Percentiles rank a stretch among this genome's conserved stretches.
Conservation (phyloP, 805 yeast genomes). For the Lachancea nothofagi region DNA sequence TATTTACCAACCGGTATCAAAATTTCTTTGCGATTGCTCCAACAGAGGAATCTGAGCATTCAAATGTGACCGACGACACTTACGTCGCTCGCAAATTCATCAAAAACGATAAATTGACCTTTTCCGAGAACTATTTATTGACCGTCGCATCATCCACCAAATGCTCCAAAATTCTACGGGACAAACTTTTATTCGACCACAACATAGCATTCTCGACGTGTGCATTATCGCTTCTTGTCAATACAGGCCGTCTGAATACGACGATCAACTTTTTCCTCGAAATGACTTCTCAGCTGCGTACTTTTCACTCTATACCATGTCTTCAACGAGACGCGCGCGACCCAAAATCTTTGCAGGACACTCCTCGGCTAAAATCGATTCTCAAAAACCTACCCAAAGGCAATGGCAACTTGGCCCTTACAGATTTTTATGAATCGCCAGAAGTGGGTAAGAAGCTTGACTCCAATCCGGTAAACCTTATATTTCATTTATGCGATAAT, state of each 20-base stretch:
- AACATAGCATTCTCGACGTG: conserved; percentile 65
- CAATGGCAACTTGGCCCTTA: conserved; percentile 31
- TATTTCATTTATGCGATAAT: conserved; percentile 67
- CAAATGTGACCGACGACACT: conserved; percentile 29
- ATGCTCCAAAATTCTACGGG: conserved; percentile 77
- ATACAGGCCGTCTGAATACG: conserved; percentile 90
- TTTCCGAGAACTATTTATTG: conserved; percentile 76
- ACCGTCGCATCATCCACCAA: conserved; percentile 78
- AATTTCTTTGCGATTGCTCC: conserved; percentile 35
- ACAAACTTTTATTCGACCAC: conserved; percentile 59
- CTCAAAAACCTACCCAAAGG: conserved; percentile 45
- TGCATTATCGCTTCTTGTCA: conserved; percentile 79
- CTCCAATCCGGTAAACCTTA: conserved; percentile 67
- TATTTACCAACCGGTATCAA: conserved; percentile 62
- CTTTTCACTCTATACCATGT: conserved; percentile 90
- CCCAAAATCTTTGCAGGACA: conserved; percentile 84
- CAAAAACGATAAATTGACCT: conserved; percentile 51
- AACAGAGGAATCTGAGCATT: conserved; percentile 32
- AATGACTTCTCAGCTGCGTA: conserved; percentile 88
- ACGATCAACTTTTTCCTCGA: conserved; percentile 92
- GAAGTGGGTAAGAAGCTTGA: conserved; percentile 34
- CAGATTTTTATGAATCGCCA: conserved; percentile 68
- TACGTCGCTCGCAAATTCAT: conserved; percentile 36
- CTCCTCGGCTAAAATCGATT: conserved; percentile 87
- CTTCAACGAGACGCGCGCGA: conserved; percentile 48